phyloP scores from a whole-genome alignment of 306 rosid genomes.

The Cucurbita moschata region DNA sequence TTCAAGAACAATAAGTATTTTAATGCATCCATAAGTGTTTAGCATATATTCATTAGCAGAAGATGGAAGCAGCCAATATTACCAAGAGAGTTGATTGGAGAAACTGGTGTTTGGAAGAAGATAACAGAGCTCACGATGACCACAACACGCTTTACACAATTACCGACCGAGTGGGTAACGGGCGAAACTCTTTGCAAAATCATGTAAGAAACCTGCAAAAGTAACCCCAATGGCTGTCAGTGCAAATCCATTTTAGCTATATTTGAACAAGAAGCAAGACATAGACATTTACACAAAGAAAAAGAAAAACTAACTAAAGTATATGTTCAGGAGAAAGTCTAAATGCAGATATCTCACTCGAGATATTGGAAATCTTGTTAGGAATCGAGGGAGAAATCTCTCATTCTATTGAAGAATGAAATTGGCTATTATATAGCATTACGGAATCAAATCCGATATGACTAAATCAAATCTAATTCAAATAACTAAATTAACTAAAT shows the following conservation, averaged over 20 bases:
- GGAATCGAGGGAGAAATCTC: too few species aligned
- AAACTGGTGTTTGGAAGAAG: conserved; percentile 80
- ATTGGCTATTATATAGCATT: too few species aligned
- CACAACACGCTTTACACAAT: conserved; percentile 88
- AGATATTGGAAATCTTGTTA: neutral
- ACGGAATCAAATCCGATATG: too few species aligned
- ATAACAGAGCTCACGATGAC: conserved; percentile 89
- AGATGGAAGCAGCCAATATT: conserved; percentile 15
- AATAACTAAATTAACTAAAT: too few species aligned
- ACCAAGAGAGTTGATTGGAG: conserved; percentile 70
- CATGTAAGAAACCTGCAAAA: conserved; percentile 83
- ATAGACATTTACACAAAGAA: neutral
- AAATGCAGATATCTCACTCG: neutral
- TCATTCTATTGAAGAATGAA: too few species aligned
- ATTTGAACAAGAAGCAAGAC: neutral
- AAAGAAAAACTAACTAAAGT: neutral
- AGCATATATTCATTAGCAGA: neutral
- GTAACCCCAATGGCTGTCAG: conserved; percentile 11
- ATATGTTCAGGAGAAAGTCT: neutral
- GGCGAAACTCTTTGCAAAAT: conserved; percentile 91
- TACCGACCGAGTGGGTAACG: conserved; percentile 85
- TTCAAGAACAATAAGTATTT: neutral
- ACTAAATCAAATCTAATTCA: too few species aligned
- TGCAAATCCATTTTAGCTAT: neutral
- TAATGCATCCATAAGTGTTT: neutral